These are phyloP conservation scores for Physcomitrium patens DNA, from an alignment of 225 moss, liverwort and hornwort species.

Conservation along the genomic window DNA sequence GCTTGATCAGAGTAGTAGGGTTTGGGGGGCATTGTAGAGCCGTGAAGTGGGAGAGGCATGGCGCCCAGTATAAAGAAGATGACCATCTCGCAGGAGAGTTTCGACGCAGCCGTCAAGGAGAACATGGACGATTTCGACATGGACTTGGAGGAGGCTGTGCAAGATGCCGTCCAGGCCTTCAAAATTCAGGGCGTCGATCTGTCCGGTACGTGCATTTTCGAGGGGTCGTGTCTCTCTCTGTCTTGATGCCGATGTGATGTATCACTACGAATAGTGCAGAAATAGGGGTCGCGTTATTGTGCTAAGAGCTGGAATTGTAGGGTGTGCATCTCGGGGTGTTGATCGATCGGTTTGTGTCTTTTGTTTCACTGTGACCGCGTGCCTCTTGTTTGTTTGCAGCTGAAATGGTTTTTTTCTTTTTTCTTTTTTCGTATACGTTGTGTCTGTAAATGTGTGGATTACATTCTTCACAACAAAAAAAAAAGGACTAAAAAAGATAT, in stretches of 20 bases:
- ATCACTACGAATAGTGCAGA: background rate
- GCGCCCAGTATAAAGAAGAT: conserved; percentile 46
- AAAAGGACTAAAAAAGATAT: too few relatives aligned
- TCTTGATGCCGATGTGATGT: too few relatives aligned
- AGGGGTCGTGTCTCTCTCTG: background rate
- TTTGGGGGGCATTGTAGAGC: background rate
- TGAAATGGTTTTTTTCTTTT: conserved; percentile 23
- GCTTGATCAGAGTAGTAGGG: conserved; percentile 18
- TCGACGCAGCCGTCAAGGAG: conserved; percentile 84
- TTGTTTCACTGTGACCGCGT: background rate
- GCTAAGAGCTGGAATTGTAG: background rate
- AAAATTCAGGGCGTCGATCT: conserved; percentile 89
- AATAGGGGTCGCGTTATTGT: background rate
- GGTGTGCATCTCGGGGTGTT: background rate
- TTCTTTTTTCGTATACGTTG: conserved; percentile 15
- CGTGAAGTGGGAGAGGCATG: conserved; percentile 36
- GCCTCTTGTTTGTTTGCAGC: background rate
- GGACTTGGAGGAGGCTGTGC: conserved; percentile 78
- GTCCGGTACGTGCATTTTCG: conserved; percentile 51
- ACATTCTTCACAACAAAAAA: conserved; percentile 8
- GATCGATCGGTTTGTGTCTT: background rate
- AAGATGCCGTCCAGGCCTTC: conserved; percentile 81
- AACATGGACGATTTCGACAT: conserved; percentile 94
- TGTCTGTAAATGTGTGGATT: background rate
- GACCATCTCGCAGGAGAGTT: conserved; percentile 82